Evolutionary conservation across 2,329 filamentous ascomycete species (phyloP).

Genomic region (Cladobotryum mycophilum): DNA sequence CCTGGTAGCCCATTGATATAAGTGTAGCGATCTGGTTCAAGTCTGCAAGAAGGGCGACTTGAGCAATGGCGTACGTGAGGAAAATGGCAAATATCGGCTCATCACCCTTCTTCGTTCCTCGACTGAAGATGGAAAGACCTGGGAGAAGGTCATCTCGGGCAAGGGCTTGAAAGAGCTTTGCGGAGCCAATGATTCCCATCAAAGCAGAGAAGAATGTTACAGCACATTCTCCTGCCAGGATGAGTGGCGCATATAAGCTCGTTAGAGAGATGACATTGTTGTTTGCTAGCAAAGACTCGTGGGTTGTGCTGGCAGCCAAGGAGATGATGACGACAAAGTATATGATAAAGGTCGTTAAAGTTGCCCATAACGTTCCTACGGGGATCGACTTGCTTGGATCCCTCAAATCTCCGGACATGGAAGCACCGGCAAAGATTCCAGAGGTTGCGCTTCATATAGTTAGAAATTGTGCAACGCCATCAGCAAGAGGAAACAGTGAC

Average conservation of each 20-base stretch:
- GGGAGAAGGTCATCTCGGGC: slow-evolving; percentile 74
- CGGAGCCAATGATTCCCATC: slow-evolving; percentile 81
- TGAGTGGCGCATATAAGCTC: slow-evolving; percentile 66
- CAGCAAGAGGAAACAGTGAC: slow-evolving; percentile 16
- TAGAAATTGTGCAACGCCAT: slow-evolving; percentile 8
- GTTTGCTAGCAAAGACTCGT: slow-evolving; percentile 66
- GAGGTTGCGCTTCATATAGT: slow-evolving; percentile 37
- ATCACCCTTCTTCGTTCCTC: slow-evolving; percentile 64
- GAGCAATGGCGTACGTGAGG: slow-evolving; percentile 67
- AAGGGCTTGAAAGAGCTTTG: slow-evolving; percentile 78
- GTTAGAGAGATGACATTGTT: slow-evolving; percentile 75
- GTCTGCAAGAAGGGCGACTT: slow-evolving; percentile 73
- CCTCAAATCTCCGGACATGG: slow-evolving; percentile 82
- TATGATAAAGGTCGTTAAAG: slow-evolving; percentile 66
- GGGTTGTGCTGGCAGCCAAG: slow-evolving; percentile 69
- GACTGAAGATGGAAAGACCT: slow-evolving; percentile 65
- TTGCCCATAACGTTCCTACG: slow-evolving; percentile 72
- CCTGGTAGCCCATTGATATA: slow-evolving; percentile 83
- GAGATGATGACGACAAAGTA: slow-evolving; percentile 73
- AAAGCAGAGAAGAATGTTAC: slow-evolving; percentile 78
- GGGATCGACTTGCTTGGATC: slow-evolving; percentile 82
- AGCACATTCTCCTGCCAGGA: slow-evolving; percentile 76
- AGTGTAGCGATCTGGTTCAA: slow-evolving; percentile 85
- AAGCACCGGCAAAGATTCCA: slow-evolving; percentile 64
- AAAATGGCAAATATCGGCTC: slow-evolving; percentile 73